A percentile compares a stretch with the other conserved stretches of the same genome.
These are phyloP conservation scores for Henckelia pumila DNA, from an alignment of 257 asterid species.

Conservation along the genomic window DNA sequence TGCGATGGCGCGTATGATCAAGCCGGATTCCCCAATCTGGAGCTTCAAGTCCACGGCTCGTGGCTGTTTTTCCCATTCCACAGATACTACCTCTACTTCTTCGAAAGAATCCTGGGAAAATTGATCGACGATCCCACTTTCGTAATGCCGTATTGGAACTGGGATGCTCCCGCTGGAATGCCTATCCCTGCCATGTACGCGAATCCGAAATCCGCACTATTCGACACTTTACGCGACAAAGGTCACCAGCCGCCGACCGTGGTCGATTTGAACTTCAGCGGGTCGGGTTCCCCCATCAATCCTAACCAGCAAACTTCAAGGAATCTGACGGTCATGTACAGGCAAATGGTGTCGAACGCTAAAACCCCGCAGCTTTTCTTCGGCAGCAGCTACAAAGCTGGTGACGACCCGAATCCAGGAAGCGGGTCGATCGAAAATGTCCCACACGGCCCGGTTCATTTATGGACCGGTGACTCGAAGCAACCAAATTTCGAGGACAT, in stretches of 20 bases:
- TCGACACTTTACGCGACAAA: constrained; percentile 53
- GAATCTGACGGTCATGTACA: constrained; percentile 62
- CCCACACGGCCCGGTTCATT: constrained; percentile 70
- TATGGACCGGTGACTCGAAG: constrained; percentile 71
- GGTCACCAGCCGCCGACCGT: constrained; percentile 63
- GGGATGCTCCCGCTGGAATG: constrained; percentile 76
- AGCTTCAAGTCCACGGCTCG: constrained; percentile 74
- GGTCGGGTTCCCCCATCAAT: constrained; percentile 24
- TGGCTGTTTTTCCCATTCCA: constrained; percentile 84
- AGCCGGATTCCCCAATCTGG: constrained; percentile 63
- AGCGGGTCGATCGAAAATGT: constrained; percentile 60
- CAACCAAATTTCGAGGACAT: constrained; percentile 65
- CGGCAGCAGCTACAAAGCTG: constrained; percentile 63
- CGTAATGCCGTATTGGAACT: constrained; percentile 79
- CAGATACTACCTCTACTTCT: constrained; percentile 66
- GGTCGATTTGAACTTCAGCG: constrained; percentile 56
- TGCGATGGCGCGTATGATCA: constrained; percentile 87
- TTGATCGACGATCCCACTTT: constrained; percentile 68
- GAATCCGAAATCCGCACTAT: constrained; percentile 44
- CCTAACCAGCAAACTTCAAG: constrained; percentile 30
- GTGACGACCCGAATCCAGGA: constrained; percentile 63
- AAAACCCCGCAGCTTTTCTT: constrained; percentile 53
- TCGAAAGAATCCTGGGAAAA: constrained; percentile 60
- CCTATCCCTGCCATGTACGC: constrained; percentile 48
- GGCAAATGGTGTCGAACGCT: constrained; percentile 70